A percentile compares a stretch with the other conserved stretches of the same genome.
Evolutionary conservation across 305 asterid genomes (phyloP).

Genomic region (Nicotiana rustica): DNA sequence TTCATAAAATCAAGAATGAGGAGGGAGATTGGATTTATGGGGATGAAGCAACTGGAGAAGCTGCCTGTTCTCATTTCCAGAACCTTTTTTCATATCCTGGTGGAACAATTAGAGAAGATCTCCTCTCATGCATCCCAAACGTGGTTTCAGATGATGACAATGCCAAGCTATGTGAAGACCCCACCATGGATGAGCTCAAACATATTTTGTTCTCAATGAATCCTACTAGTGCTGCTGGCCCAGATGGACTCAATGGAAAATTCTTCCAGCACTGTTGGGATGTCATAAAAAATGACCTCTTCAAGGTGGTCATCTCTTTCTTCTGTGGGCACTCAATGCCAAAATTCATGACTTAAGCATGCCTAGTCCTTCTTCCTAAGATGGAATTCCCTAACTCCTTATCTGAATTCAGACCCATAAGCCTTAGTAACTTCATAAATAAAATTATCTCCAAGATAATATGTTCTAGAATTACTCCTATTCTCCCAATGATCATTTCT

Average conservation of each 20-base stretch:
- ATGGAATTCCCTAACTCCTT: neutral
- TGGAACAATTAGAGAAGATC: neutral
- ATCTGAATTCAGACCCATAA: neutral
- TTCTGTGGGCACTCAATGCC: neutral
- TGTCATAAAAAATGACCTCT: neutral
- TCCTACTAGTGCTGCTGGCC: neutral
- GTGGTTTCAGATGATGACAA: rapidly evolving
- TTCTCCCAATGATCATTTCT: no score
- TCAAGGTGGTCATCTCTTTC: no score
- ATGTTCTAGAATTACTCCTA: no score
- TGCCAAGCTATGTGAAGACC: no score
- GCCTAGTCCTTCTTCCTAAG: neutral
- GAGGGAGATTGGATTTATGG: neutral
- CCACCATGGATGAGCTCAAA: neutral
- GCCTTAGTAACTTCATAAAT: no score
- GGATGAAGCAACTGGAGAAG: neutral
- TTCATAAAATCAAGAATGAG: neutral
- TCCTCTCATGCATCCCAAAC: neutral
- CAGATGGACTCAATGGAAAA: neutral
- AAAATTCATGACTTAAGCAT: neutral
- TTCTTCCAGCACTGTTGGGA: neutral
- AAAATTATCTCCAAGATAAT: no score
- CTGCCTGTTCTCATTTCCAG: neutral
- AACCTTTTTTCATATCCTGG: neutral
- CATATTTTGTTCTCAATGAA: neutral